Conservation (phyloP, 2,329 filamentous ascomycete genomes). For the Podosphaera xanthii region DNA sequence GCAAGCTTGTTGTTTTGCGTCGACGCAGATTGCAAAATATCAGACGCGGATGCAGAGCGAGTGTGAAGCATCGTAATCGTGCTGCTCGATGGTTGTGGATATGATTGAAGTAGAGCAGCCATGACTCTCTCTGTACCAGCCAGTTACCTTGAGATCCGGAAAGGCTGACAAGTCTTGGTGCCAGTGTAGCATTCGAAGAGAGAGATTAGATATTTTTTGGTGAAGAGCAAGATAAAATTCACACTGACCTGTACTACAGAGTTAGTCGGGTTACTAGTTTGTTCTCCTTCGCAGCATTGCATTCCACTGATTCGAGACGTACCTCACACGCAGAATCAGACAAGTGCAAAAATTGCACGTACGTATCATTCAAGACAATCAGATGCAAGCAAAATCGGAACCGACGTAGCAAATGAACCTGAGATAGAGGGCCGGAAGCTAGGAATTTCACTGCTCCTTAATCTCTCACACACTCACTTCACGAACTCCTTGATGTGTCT, state of each 20-base stretch:
- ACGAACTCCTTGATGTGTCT: no score
- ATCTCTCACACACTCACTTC: background rate
- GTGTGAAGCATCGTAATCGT: conserved; percentile 57
- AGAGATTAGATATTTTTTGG: background rate
- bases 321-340: background rate
- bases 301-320: background rate
- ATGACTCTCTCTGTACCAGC: conserved; percentile 22
- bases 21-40: conserved; percentile 21
- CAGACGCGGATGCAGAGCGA: conserved; percentile 40
- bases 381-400: background rate
- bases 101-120: conserved; percentile 68
- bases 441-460: background rate
- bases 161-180: no score
- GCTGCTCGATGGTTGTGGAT: conserved; percentile 45
- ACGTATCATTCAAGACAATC: background rate
- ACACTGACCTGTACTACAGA: background rate
- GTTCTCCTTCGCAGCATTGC: background rate
- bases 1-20: conserved; percentile 19
- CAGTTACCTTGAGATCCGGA: background rate
- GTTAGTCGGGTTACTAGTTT: background rate
- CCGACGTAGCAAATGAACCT: background rate
- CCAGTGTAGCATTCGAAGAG: background rate
- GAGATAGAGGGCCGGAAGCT: background rate
- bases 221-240: background rate
- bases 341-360: background rate